phyloP scores from a whole-genome alignment of 495 filamentous ascomycete species.

The Pyronema omphalodes region DNA sequence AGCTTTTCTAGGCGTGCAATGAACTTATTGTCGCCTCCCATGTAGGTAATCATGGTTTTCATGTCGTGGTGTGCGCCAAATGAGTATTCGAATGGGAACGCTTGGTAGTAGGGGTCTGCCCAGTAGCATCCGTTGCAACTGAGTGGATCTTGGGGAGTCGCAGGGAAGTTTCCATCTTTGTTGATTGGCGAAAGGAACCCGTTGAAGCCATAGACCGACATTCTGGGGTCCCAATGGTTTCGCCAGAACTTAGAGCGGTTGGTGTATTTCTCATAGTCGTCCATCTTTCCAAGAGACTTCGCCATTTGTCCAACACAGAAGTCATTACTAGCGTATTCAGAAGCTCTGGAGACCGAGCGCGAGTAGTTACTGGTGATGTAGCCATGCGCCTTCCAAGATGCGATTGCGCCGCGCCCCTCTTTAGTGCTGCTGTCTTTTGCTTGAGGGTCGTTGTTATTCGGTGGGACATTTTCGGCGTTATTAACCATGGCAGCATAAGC shows the following conservation, averaged over 20 bases:
- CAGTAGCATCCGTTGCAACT: conserved; percentile 53
- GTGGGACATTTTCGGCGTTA: conserved; percentile 44
- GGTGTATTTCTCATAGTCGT: conserved; percentile 42
- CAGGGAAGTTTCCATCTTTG: conserved; percentile 34
- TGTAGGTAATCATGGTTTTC: conserved; percentile 34
- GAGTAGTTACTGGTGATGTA: conserved; percentile 46
- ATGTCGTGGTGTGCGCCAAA: conserved; percentile 55
- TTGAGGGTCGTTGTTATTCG: conserved; percentile 40
- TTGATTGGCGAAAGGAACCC: conserved; percentile 49
- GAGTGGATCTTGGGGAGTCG: conserved; percentile 38
- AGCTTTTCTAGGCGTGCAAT: conserved; percentile 43
- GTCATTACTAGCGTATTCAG: conserved; percentile 54
- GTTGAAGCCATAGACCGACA: conserved; percentile 35
- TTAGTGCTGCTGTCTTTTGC: conserved; percentile 45
- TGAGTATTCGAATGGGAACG: conserved; percentile 48
- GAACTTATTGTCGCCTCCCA: conserved; percentile 41
- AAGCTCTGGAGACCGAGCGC: conserved; percentile 44
- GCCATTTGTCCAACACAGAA: conserved; percentile 45
- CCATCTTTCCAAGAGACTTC: conserved; percentile 33
- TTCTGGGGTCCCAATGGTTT: conserved; percentile 48
- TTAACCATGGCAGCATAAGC: conserved; percentile 52
- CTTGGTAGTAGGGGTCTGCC: conserved; percentile 42
- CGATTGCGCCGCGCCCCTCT: conserved; percentile 50
- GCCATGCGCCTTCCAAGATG: conserved; percentile 45
- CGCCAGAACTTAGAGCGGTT: conserved; percentile 49